phyloP scores from a whole-genome alignment of 257 asterid genomes.

The Linderniella brevidens region DNA sequence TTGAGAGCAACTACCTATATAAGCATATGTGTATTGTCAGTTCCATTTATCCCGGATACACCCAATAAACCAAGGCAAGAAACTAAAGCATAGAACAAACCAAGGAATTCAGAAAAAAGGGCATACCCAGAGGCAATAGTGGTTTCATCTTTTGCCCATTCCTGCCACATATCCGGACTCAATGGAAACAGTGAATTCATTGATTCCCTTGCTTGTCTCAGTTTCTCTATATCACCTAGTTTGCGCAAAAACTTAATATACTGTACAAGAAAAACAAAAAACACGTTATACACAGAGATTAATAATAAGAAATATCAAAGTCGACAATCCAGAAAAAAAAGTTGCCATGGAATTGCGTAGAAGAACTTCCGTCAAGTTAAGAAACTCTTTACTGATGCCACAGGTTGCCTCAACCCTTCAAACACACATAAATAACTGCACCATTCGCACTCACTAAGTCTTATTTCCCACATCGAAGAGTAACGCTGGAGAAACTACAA shows the following conservation, averaged over 20 bases:
- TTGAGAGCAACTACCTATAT: not conserved
- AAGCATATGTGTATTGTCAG: not conserved
- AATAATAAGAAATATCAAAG: conserved; percentile 4
- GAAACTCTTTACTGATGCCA: too few relatives aligned
- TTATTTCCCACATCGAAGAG: not conserved
- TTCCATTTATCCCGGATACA: not conserved
- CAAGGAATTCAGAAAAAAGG: conserved; percentile 4
- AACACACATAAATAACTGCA: not conserved
- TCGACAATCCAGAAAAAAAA: conserved; percentile 2
- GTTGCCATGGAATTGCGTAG: too few relatives aligned
- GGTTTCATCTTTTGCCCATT: conserved; percentile 84
- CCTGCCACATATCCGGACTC: conserved; percentile 80
- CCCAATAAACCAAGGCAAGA: conserved; percentile 2
- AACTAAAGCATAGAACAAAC: not conserved
- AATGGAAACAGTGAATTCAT: conserved; percentile 75
- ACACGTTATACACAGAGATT: not conserved
- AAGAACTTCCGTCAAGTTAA: too few relatives aligned
- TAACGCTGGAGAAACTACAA: not conserved
- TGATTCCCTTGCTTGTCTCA: conserved; percentile 78
- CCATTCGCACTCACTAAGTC: not conserved
- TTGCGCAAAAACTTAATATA: conserved; percentile 65
- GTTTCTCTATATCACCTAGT: conserved; percentile 74
- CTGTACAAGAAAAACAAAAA: conserved; percentile 19
- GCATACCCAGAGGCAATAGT: conserved; percentile 46
- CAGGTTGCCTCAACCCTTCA: too few relatives aligned